Percentiles rank a stretch among this genome's conserved stretches.
phyloP scores from a whole-genome alignment of 495 filamentous ascomycete species.

The Chaetomium fimeti region DNA sequence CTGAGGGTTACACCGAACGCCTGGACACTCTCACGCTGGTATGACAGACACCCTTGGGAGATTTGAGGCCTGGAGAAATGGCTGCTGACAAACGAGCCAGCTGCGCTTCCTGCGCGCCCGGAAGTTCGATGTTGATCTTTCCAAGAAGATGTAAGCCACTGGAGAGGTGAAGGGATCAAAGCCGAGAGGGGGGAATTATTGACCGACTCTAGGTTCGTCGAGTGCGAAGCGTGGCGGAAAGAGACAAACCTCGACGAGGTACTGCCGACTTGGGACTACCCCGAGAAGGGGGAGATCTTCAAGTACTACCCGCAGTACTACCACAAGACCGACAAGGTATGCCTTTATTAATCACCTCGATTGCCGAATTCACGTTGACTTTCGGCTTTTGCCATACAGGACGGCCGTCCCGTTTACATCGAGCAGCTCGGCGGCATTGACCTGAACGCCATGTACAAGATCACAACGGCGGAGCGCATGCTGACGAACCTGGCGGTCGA shows the following conservation, averaged over 20 bases:
- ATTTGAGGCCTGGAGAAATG: neutral
- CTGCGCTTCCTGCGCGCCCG: constrained; percentile 88
- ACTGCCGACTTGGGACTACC: constrained; percentile 77
- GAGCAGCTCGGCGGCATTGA: constrained; percentile 95
- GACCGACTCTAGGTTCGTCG: constrained; percentile 69
- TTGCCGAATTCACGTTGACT: neutral
- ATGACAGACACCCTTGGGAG: constrained; percentile 25
- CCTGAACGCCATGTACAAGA: constrained; percentile 78
- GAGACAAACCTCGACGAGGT: constrained; percentile 79
- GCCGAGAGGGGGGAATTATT: neutral
- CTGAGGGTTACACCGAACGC: constrained; percentile 75
- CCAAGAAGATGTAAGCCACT: constrained; percentile 77
- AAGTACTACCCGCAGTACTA: constrained; percentile 98
- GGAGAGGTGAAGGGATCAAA: neutral
- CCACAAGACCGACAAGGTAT: constrained; percentile 96
- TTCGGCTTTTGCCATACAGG: constrained; percentile 50
- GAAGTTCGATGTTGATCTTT: constrained; percentile 82
- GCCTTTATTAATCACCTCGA: constrained; percentile 10
- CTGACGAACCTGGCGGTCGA: constrained; percentile 91
- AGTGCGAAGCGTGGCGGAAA: constrained; percentile 87
- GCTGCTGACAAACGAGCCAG: constrained; percentile 41
- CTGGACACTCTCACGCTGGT: constrained; percentile 90
- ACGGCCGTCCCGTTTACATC: constrained; percentile 95
- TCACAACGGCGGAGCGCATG: constrained; percentile 92
- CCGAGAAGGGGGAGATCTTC: constrained; percentile 83